A percentile compares a stretch with the other conserved stretches of the same genome.
These are phyloP conservation scores for Scutellaria minor DNA, from an alignment of 257 asterid genomes.

Conservation along the genomic window DNA sequence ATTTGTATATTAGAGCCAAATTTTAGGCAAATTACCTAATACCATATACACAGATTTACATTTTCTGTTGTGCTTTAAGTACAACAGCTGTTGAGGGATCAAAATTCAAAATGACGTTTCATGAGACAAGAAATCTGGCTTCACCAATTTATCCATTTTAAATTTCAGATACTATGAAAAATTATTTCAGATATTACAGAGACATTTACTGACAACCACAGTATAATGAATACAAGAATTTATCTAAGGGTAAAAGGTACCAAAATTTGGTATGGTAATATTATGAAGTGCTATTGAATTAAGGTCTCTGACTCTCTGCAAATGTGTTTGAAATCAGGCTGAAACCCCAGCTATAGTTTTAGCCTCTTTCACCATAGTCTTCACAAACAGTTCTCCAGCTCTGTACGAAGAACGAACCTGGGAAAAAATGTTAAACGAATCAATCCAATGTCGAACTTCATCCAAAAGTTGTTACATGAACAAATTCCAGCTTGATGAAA, in stretches of 20 bases:
- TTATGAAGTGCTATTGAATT: conserved; percentile 18
- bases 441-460: not conserved
- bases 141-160: not conserved
- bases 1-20: too few relatives aligned
- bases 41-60: too few relatives aligned
- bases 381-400: conserved; percentile 96
- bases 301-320: not conserved
- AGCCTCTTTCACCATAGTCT: conserved; percentile 84
- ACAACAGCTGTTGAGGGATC: too few relatives aligned
- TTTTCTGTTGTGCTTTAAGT: too few relatives aligned
- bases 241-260: not conserved
- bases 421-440: conserved; percentile 20
- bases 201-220: not conserved
- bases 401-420: conserved; percentile 97
- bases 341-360: conserved; percentile 32
- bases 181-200: not conserved
- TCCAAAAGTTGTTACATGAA: not conserved
- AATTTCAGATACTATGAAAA: not conserved
- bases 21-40: too few relatives aligned
- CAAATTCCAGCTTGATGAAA: conserved; percentile 3
- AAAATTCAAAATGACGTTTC: too few relatives aligned
- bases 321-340: conserved; percentile 13
- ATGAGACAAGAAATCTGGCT: too few relatives aligned
- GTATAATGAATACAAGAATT: conserved; percentile 2
- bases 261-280: conserved; percentile 11